Percentiles rank a stretch among this genome's conserved stretches.
These are phyloP conservation scores for Gamsiella multidivaricata DNA, from an alignment of 192 early-diverging fungal genomes.

Conservation along the genomic window DNA sequence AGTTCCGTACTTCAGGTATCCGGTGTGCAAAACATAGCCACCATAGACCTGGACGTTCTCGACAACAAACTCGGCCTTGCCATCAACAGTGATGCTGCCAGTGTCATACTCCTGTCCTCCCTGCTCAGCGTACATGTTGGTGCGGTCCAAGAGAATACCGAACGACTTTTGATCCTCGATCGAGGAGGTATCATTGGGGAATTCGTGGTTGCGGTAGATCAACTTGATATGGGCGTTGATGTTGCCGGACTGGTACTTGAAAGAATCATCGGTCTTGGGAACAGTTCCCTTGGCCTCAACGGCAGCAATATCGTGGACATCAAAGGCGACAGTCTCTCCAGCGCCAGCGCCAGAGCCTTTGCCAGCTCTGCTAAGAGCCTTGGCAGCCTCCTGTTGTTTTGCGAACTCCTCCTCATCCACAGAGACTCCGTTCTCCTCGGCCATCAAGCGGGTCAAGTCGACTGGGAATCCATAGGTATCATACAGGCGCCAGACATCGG, in stretches of 20 bases:
- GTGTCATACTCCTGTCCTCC: slow-evolving; percentile 97
- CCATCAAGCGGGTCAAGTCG: slow-evolving; percentile 97
- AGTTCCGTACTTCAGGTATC: slow-evolving; percentile 91
- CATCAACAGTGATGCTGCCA: slow-evolving; percentile 87
- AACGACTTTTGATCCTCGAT: slow-evolving; percentile 69
- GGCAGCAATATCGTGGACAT: slow-evolving; percentile 91
- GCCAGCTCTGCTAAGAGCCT: slow-evolving; percentile 73
- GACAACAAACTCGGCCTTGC: slow-evolving; percentile 87
- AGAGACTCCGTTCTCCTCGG: slow-evolving; percentile 90
- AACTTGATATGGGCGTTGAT: slow-evolving; percentile 83
- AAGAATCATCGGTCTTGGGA: slow-evolving; percentile 83
- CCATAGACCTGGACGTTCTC: slow-evolving; percentile 93
- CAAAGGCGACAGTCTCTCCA: slow-evolving; percentile 77
- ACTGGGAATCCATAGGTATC: slow-evolving; percentile 99
- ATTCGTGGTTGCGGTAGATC: slow-evolving; percentile 72
- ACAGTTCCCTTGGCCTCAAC: slow-evolving; percentile 80
- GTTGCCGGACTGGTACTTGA: slow-evolving; percentile 83
- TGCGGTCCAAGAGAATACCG: slow-evolving; percentile 92
- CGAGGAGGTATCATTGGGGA: slow-evolving; percentile 60
- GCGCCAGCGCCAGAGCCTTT: slow-evolving; percentile 62
- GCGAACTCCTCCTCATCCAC: slow-evolving; percentile 90
- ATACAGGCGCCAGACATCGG: slow-evolving; percentile 97
- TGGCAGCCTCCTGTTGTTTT: slow-evolving; percentile 80
- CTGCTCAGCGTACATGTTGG: slow-evolving; percentile 98
- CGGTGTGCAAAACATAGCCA: slow-evolving; percentile 96